Base-by-base conservation (phyloP, 495 filamentous ascomycete species). In the Aspergillus avenaceus region DNA sequence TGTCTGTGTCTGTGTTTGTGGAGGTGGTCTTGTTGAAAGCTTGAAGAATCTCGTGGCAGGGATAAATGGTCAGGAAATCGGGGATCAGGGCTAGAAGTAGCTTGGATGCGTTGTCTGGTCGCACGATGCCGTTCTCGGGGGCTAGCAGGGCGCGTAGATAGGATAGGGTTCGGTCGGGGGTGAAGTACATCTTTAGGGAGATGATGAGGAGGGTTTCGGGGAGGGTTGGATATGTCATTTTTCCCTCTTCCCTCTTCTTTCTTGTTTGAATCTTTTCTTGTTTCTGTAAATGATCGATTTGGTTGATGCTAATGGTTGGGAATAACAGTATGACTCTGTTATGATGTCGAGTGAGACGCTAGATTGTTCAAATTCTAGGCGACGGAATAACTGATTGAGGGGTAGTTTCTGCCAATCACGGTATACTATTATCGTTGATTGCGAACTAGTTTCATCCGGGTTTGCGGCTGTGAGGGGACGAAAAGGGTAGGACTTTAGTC, bases 181-280 rank as follows among this genome's bases (percentile, higher is more conserved):
- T 79, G 66, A 91, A 91, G 76, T 92, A 92, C 82, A 90, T 88
- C 62, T 95, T 92, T 19, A 87, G 78, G 45, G 83, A 87, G 63
- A 91, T 83, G 61, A 87, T 86, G 43, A 95, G 77, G 45, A 91
- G 75, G 49, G 80, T 85, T 52, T 80, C 73, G n/a, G 78, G 79
- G 14, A 82, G 70, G 12, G 68, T 49, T 38, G 77, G 70, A 36
- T 74, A 67, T n/a, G 70, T 40, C 59, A 64, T 63, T 29, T 25
- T 53, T 19, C 22, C 4, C 18, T 40, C n/a, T 14, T 14, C 21
- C 59, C 22, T 24, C 52, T 31, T 24, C 4, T 14, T 40, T 8
- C 43, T 8, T 40, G 21, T 38, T 25, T 38, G 32, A 25, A 16
- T 18, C 31, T n/a, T 42, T 3, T 42, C 21, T 22, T 24, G n/a